Evolutionary conservation across 257 asterid genomes (phyloP).

Genomic region (Perilla frutescens): DNA sequence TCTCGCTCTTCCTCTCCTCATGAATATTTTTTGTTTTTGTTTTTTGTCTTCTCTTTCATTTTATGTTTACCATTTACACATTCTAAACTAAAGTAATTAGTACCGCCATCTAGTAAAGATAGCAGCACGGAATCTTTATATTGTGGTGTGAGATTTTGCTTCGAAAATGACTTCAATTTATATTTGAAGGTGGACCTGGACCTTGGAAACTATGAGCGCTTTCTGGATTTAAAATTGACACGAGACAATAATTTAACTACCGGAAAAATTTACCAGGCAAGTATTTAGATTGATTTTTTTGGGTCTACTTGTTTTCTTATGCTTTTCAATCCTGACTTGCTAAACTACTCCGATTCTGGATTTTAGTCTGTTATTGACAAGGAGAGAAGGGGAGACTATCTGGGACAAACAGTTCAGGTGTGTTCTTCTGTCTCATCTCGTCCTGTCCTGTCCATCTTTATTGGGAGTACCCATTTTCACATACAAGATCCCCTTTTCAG

Average conservation of each 20-base stretch:
- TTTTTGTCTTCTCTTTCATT: not conserved
- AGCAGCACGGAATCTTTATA: not conserved
- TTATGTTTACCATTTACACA: slow-evolving; percentile 8
- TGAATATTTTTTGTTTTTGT: not conserved
- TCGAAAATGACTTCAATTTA: slow-evolving; percentile 34
- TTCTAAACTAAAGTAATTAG: not conserved
- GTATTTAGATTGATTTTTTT: slow-evolving; percentile 18
- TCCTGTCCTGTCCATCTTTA: not conserved
- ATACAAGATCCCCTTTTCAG: slow-evolving; percentile 43
- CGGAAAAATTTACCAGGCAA: slow-evolving; percentile 93
- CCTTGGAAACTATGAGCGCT: slow-evolving; percentile 97
- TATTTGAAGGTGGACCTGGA: slow-evolving; percentile 91
- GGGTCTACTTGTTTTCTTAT: not conserved
- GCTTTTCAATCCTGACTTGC: slow-evolving; percentile 28
- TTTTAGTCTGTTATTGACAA: slow-evolving; percentile 68
- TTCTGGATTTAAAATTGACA: slow-evolving; percentile 78
- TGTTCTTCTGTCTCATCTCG: slow-evolving; percentile 11
- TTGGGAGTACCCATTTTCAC: slow-evolving; percentile 23
- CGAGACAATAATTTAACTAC: slow-evolving; percentile 90
- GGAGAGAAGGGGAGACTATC: slow-evolving; percentile 83
- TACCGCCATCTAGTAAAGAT: not conserved
- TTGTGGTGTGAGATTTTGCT: slow-evolving; percentile 1
- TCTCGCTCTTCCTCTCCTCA: too few relatives aligned
- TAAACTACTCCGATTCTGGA: slow-evolving; percentile 23
- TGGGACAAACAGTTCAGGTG: slow-evolving; percentile 82